These are phyloP conservation scores for Phytopythium boreale DNA, from an alignment of 352 stramenopile genomes.

Conservation along the genomic window DNA sequence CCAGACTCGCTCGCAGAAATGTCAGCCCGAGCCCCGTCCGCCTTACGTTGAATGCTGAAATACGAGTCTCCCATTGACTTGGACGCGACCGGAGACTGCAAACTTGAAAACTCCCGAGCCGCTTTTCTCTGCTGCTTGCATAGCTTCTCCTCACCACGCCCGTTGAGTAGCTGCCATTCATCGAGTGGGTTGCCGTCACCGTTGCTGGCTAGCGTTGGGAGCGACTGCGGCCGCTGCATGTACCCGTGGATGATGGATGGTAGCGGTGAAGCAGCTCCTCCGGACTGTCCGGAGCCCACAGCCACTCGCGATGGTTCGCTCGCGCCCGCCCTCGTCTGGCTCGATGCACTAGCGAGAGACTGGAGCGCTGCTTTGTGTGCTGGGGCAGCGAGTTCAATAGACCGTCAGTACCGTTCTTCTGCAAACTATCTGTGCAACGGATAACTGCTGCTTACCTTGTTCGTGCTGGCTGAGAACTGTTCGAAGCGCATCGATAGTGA, in stretches of 20 bases:
- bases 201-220: not conserved
- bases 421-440: not conserved
- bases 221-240: not conserved
- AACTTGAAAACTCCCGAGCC: slow-evolving; percentile 26
- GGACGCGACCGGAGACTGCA: slow-evolving; percentile 27
- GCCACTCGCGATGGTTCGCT: not conserved
- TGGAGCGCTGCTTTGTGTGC: not conserved
- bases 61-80: slow-evolving; percentile 20
- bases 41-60: not conserved
- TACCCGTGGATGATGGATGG: not conserved
- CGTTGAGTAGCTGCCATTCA: not conserved
- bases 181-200: too few relatives aligned
- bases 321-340: not conserved
- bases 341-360: not conserved
- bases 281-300: not conserved
- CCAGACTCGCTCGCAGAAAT: not conserved
- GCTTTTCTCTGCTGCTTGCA: slow-evolving; percentile 30
- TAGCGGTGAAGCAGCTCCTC: not conserved
- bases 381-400: not conserved
- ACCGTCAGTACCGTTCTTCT: not conserved
- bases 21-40: not conserved
- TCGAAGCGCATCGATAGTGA: slow-evolving; percentile 29
- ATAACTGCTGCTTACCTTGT: slow-evolving; percentile 8
- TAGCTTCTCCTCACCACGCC: not conserved
- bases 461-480: slow-evolving; percentile 22